Evolutionary conservation across 2,329 filamentous ascomycete species (phyloP).

Genomic region (Monilinia fructicola): DNA sequence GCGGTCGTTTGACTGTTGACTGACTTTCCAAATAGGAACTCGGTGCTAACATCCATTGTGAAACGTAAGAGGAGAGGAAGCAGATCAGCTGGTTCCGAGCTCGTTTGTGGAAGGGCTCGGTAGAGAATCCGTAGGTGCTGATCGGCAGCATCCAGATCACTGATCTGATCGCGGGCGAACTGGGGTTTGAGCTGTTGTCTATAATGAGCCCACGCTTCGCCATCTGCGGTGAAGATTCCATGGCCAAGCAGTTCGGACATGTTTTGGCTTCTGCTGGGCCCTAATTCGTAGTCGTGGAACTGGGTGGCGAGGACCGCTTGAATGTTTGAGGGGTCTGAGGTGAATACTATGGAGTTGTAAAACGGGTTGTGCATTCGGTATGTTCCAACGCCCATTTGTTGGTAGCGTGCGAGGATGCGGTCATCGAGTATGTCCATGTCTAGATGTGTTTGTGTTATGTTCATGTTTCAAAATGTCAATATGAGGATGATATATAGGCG

Average conservation of each 20-base stretch:
- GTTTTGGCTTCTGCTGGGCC: constrained; percentile 38
- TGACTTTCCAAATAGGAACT: constrained; percentile 56
- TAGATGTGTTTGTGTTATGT: constrained; percentile 21
- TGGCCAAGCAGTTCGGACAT: constrained; percentile 40
- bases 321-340: constrained; percentile 42
- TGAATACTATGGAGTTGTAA: constrained; percentile 46
- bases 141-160: constrained; percentile 41
- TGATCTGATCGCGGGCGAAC: constrained; percentile 41
- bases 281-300: constrained; percentile 42
- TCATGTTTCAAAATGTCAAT: background rate
- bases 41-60: constrained; percentile 55
- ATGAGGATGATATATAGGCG: background rate
- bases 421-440: constrained; percentile 35
- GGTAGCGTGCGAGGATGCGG: constrained; percentile 24
- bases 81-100: constrained; percentile 43
- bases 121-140: constrained; percentile 53
- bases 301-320: constrained; percentile 40
- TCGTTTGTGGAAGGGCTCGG: constrained; percentile 32
- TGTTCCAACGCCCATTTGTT: constrained; percentile 27
- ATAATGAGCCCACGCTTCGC: constrained; percentile 43
- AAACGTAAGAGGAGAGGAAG: constrained; percentile 49
- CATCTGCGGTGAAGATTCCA: constrained; percentile 46
- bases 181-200: constrained; percentile 43
- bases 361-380: constrained; percentile 25
- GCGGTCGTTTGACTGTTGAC: constrained; percentile 45